Base-by-base conservation (phyloP, 306 rosid genomes). In the Herpetospermum pedunculosum region DNA sequence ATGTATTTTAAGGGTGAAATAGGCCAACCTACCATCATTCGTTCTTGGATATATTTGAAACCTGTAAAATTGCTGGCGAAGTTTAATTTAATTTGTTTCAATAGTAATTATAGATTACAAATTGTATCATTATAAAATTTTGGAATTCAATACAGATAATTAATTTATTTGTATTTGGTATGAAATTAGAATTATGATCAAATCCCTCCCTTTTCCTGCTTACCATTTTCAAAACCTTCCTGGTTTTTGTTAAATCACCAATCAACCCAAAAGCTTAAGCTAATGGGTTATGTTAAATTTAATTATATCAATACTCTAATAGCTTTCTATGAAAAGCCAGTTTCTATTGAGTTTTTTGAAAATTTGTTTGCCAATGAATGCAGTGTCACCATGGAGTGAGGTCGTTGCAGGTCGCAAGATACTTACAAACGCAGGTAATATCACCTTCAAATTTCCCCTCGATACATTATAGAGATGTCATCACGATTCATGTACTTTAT, bases 301-400 rank as follows among this genome's bases (percentile, higher is more conserved):
- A n/a, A n/a, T n/a, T n/a, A n/a, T n/a, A n/a, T n/a, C n/a, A n/a
- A n/a, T n/a, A n/a, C n/a, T n/a, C n/a, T n/a, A n/a, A n/a, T n/a
- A n/a, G n/a, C n/a, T n/a, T n/a, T n/a, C n/a, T 1, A 6, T 59
- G 21, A 57, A 21, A 50, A n/a, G 29, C 29, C 40, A 16, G 23
- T 32, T 59, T 59, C 21, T 35, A 28, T 4, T 64, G 30, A 64
- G n/a, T 3, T 38, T 19, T 64, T 38, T 64, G 32, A 40, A 64
- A 38, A 0, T 37, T 35, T 64, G 26, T 64, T 64, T 38, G 49
- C 71, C 48, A 19, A 74, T 79, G 72, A 73, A 59, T 83, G 93
- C 90, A 93, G 98, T 93, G 98, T 86, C 98, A 93, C 83, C 98
- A 93, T 62, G 98, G 98, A 25, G 6, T 77, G 87, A 84, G 98